Evolutionary conservation across 768 basidiomycete genomes (phyloP).

Genomic region (Amanita polypyramis): DNA sequence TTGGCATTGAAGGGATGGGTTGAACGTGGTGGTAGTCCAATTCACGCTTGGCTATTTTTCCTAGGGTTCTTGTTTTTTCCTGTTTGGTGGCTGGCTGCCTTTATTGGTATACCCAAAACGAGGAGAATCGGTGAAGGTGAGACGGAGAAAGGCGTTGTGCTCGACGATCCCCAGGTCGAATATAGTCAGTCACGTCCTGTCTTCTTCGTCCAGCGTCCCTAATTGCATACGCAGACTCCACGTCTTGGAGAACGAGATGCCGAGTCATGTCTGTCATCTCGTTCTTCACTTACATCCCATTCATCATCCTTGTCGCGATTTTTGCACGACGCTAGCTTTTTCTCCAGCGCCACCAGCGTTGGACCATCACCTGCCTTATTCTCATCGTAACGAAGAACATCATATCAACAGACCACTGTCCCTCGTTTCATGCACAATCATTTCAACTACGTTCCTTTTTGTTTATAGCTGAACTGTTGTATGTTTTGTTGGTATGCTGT

Average conservation of each 20-base stretch:
- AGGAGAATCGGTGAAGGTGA: conserved; percentile 46
- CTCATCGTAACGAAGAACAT: background rate
- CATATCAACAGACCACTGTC: background rate
- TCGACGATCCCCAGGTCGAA: conserved; percentile 76
- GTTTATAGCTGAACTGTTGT: conserved; percentile 6
- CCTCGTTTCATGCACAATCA: conserved; percentile 4
- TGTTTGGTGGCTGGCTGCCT: conserved; percentile 53
- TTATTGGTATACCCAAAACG: conserved; percentile 47
- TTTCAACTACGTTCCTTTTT: conserved; percentile 4
- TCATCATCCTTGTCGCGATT: conserved; percentile 63
- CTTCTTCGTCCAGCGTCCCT: background rate
- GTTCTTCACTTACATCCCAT: conserved; percentile 67
- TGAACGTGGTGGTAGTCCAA: conserved; percentile 43
- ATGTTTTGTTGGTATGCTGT: conserved; percentile 1
- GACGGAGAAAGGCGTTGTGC: conserved; percentile 56
- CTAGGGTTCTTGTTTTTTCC: conserved; percentile 57
- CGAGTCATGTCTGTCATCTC: conserved; percentile 62
- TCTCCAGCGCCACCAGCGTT: background rate
- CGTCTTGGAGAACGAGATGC: conserved; percentile 65
- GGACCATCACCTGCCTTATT: background rate
- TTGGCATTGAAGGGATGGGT: conserved; percentile 27
- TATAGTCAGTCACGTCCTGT: conserved; percentile 40
- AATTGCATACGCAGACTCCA: conserved; percentile 40
- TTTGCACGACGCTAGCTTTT: conserved; percentile 28
- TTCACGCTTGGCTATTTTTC: conserved; percentile 75